Evolutionary conservation across 1,139 yeast species (phyloP), one percentile per base, ranked within the genome.

Genomic region (Nakaseomyces glabratus): DNA sequence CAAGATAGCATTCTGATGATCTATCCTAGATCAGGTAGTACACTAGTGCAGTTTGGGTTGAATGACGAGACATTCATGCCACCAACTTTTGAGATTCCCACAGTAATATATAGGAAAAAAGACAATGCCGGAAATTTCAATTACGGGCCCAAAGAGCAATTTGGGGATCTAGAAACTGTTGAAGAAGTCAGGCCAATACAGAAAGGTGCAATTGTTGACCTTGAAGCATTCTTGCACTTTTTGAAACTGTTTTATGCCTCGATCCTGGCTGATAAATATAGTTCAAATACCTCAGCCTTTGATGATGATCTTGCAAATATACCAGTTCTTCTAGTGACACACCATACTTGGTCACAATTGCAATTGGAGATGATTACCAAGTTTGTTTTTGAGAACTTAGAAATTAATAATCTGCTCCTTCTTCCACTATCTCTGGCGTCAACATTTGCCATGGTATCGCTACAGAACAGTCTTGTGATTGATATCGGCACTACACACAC

Each of bases 31-130:
- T 78, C 93, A 2, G 66, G 63, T 38, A 62, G 69, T 37, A 84
- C 96, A 1, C 63, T 79, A 37, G 82, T 82, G 28, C 80, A 81
- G 47, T 78, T 82, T 54, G 96, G 96, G 2, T 63, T 88, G 28
- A 78, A 75, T 35, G 96, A 88, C 28, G 58, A 53, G 44, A 69
- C 84, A 1, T 68, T 84, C 44, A 63, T 82, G 3, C 86, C 93
- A 2, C 94, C 96, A 1, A 72, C 75, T 31, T 72, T 71, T 45
- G 74, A 74, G 41, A 65, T 86, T 24, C 93, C 95, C 9, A 75
- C 95, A 0, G 66, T 67, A 20, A 93, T 88, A 6, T 86, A 76
- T 56, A 65, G 63, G 41, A 71, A 73, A 42, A 61, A 69, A 9
- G 36, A 42, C 8, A 13, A 12, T n/a, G 8, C 21, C 4, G 26